A percentile compares a stretch with the other conserved stretches of the same genome.
These are phyloP conservation scores for Litsea cubeba DNA, from an alignment of 164 flowering plant genomes.

Conservation along the genomic window DNA sequence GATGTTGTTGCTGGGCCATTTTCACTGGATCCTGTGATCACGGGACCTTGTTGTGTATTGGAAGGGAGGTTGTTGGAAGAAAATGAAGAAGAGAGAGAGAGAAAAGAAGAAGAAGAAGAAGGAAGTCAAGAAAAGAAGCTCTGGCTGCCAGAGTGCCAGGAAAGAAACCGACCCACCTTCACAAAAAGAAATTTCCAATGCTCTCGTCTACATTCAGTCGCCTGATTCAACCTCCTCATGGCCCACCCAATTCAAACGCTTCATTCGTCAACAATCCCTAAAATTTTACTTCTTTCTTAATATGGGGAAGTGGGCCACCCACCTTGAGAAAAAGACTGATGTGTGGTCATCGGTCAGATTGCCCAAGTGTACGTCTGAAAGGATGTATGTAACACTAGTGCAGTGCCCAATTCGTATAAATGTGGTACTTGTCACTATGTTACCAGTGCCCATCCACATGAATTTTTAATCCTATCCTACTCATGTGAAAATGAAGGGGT, in stretches of 20 bases:
- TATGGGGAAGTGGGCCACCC: not conserved
- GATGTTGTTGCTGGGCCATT: not conserved
- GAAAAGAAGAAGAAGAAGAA: not conserved
- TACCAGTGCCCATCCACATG: too few relatives aligned
- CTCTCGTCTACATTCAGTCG: not conserved
- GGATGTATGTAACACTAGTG: not conserved
- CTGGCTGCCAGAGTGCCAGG: not conserved
- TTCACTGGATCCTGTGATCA: not conserved
- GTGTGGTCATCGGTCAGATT: not conserved
- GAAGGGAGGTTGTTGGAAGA: conserved; percentile 2
- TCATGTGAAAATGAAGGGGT: too few relatives aligned
- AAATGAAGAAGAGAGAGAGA: not conserved
- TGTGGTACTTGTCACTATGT: not conserved
- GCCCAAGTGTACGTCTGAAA: not conserved
- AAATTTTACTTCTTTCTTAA: too few relatives aligned
- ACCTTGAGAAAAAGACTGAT: not conserved
- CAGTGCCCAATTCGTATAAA: not conserved
- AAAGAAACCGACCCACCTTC: not conserved
- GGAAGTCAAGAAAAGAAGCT: not conserved
- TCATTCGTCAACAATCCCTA: too few relatives aligned
- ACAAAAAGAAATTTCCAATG: not conserved
- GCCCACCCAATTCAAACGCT: not conserved
- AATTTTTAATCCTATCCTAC: too few relatives aligned
- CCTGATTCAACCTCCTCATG: not conserved
- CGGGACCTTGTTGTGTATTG: not conserved